These are phyloP conservation scores for Citrus glauca DNA, from an alignment of 345 rosid species.

Conservation along the genomic window DNA sequence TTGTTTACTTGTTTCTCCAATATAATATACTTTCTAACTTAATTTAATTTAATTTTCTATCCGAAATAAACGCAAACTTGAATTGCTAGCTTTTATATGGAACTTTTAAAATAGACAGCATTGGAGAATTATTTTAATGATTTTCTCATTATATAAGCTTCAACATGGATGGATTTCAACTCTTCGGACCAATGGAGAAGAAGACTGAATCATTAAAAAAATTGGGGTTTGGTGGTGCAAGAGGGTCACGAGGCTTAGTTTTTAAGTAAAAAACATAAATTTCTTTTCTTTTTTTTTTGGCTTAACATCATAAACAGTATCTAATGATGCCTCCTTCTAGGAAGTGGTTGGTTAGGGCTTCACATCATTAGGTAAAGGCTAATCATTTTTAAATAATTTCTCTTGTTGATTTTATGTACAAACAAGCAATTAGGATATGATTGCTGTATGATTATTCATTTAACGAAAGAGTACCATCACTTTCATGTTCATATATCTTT, in stretches of 20 bases:
- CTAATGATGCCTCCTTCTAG: neutral
- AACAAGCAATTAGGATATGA: constrained; percentile 25
- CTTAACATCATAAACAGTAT: constrained; percentile 10
- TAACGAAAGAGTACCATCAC: constrained; percentile 5
- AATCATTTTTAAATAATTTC: constrained; percentile 6
- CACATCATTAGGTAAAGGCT: constrained; percentile 41
- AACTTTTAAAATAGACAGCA: constrained; percentile 15
- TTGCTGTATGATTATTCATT: constrained; percentile 15
- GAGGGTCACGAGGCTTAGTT: constrained; percentile 23
- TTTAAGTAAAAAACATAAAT: constrained; percentile 5
- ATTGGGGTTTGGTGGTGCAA: constrained; percentile 24
- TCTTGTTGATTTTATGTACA: constrained; percentile 18
- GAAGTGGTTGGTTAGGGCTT: constrained; percentile 28
- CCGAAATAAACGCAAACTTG: neutral
- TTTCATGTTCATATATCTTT: neutral
- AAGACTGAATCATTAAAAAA: constrained; percentile 15
- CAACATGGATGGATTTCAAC: constrained; percentile 22
- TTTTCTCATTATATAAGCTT: constrained; percentile 13
- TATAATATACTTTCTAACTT: neutral
- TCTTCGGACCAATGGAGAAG: constrained; percentile 24
- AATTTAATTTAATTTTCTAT: too few relatives aligned
- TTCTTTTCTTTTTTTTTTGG: neutral
- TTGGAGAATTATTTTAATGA: constrained; percentile 14
- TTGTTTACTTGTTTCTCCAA: constrained; percentile 12
- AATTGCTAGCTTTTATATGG: neutral